Evolutionary conservation across 1,284 basidiomycete species (phyloP), one percentile per base, ranked within the genome.

Genomic region (Prillingera fragicola): DNA sequence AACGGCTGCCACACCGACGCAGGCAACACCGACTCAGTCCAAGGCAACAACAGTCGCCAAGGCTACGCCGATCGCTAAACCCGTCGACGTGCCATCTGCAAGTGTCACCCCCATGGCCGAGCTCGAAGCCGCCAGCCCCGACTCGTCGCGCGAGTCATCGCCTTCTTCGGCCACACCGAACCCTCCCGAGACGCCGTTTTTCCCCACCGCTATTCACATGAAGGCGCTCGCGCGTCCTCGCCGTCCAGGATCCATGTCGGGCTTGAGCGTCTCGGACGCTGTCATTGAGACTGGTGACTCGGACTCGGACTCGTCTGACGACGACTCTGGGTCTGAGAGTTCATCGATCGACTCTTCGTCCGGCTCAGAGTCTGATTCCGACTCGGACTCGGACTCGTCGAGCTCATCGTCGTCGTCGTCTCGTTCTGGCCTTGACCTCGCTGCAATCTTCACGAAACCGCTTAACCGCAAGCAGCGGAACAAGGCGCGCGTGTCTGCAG

Each of bases 241-340:
- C 17, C 56, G 59, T 18, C 50, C 63, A 0, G 62, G 62, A 1
- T 65, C 64, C 14, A 41, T 55, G 19, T 66, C 65, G 9, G 60
- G 61, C 2, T 45, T 65, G 4, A 67, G 65, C 46, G 63, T 62
- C 13, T 65, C 63, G 14, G 65, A 67, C 39, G 65, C 65, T 0
- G 49, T 62, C 19, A 65, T 67, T 31, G 65, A 67, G 48, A 67
- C 65, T 2, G 59, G 50, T 3, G 52, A 55, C 40, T 62, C 59
- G 13, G 57, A 41, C 10, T 63, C 57, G 3, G 59, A 60, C n/a
- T 56, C 57, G 8, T 41, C 31, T 19, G 48, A 50, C 21, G 48
- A 45, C 13, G 38, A 42, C 3, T n/a, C n/a, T n/a, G n/a, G n/a
- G n/a, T n/a, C n/a, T n/a, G 44, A 40, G 12, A n/a, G n/a, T n/a